Base-by-base conservation (phyloP, 768 basidiomycete species). In the Boletus vinaceobasis region DNA sequence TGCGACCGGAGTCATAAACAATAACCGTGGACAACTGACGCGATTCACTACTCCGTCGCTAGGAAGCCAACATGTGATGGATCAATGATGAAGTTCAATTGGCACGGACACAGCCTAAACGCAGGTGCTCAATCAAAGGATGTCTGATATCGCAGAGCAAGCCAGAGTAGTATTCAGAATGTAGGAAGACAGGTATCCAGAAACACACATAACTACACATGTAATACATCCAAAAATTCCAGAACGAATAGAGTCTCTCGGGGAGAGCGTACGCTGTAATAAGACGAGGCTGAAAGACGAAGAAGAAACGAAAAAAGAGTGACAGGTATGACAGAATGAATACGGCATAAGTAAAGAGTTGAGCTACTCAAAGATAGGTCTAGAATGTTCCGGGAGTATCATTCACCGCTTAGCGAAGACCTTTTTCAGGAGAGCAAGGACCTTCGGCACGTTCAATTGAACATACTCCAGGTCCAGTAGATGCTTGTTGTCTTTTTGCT, bases 401-500 rank as follows among this genome's bases (percentile, higher is more conserved):
- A 60, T 63, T 86, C 75, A 90, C 72, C 90, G 87, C 75, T 90
- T 91, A 21, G 87, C 86, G 66, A 93, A 93, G 59, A 96, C 93
- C 77, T 96, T 96, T 79, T 93, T 96, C 66, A 96, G 78, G 52
- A 97, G 81, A 31, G 84, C 88, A 35, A 97, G 78, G 46, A 97
- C 93, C 73, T 98, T 98, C 0, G 92, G 91, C 29, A 98, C 96
- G 70, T 97, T 96, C 58, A 98, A 77, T 73, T 97, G 93, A 53
- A 98, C 96, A 68, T 99, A 98, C 75, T 98, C 97, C 59, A 99
- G 78, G 75, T 99, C 97, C 59, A 99, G 75, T 33, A 95, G 77
- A 65, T 95, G 93, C 65, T 98, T 95, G 75, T 96, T 95, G 73
- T 99, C 96, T 76, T 98, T 97, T 93, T 98, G 96, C 94, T 98